A percentile compares a stretch with the other conserved stretches of the same genome.
Evolutionary conservation across 2,329 filamentous ascomycete genomes (phyloP).

Genomic region (Fusarium sp.): DNA sequence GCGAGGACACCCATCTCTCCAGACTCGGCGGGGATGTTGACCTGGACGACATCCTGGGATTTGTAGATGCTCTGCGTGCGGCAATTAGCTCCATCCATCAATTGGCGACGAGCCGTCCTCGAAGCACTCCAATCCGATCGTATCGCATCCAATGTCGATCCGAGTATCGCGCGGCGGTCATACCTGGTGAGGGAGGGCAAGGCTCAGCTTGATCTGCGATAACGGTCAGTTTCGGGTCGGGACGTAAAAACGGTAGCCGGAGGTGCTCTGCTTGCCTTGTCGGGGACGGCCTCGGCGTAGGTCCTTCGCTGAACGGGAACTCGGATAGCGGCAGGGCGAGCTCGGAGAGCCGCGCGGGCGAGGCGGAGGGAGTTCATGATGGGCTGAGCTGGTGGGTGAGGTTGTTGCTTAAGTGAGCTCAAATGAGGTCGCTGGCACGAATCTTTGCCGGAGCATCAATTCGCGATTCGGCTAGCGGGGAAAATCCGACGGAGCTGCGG

Average conservation of each 20-base stretch:
- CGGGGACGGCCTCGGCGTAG: slow-evolving; percentile 87
- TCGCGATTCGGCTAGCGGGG: slow-evolving; percentile 53
- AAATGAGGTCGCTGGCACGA: slow-evolving; percentile 56
- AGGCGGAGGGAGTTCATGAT: slow-evolving; percentile 95
- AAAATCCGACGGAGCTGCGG: slow-evolving; percentile 49
- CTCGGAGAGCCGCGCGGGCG: slow-evolving; percentile 88
- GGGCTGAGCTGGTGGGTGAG: slow-evolving; percentile 60
- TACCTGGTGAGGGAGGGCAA: slow-evolving; percentile 99
- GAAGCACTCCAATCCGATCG: slow-evolving; percentile 44
- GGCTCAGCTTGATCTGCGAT: slow-evolving; percentile 89
- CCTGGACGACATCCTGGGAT: slow-evolving; percentile 81
- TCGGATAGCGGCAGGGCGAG: slow-evolving; percentile 79
- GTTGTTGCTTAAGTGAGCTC: slow-evolving; percentile 57
- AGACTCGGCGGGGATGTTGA: slow-evolving; percentile 98
- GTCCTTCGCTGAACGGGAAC: slow-evolving; percentile 83
- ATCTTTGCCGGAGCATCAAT: slow-evolving; percentile 56
- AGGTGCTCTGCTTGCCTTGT: slow-evolving; percentile 68
- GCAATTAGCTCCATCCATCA: slow-evolving; percentile 57
- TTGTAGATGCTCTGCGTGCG: slow-evolving; percentile 74
- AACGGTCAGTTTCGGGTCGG: slow-evolving; percentile 40
- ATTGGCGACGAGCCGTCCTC: slow-evolving; percentile 39
- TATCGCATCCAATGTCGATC: slow-evolving; percentile 37
- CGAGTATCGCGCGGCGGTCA: slow-evolving; percentile 50
- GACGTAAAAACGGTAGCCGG: slow-evolving; percentile 37
- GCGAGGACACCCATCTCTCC: slow-evolving; percentile 99